Percentiles rank a stretch among this genome's conserved stretches.
These are phyloP conservation scores for Pterocarpus santalinus DNA, from an alignment of 306 rosid species.

Conservation along the genomic window DNA sequence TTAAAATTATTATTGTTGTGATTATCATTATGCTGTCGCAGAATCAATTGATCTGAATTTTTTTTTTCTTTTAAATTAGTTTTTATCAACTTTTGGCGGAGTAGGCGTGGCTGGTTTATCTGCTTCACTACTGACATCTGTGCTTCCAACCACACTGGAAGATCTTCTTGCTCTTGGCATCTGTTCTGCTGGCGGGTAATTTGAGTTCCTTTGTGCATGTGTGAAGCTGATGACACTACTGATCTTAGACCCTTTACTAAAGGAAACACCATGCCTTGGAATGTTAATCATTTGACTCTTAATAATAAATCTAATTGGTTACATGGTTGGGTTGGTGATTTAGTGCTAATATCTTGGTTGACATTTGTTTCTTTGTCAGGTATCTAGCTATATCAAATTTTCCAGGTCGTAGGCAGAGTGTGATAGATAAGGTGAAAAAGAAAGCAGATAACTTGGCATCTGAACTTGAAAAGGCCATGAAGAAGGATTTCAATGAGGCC, in stretches of 20 bases:
- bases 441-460: conserved; percentile 74
- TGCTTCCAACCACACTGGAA: conserved; percentile 82
- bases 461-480: conserved; percentile 91
- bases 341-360: conserved; percentile 15
- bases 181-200: conserved; percentile 98
- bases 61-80: conserved; percentile 53
- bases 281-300: neutral
- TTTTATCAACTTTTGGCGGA: conserved; percentile 85
- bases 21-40: neutral
- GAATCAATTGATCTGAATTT: conserved; percentile 35
- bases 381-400: conserved; percentile 76
- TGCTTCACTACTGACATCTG: conserved; percentile 92
- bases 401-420: conserved; percentile 73
- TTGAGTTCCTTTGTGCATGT: conserved; percentile 20
- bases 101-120: conserved; percentile 95
- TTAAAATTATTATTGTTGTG: neutral
- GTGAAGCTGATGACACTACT: conserved; percentile 7
- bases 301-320: neutral
- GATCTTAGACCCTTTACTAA: conserved; percentile 3
- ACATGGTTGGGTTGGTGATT: conserved; percentile 22
- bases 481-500: conserved; percentile 77
- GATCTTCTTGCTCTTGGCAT: conserved; percentile 99
- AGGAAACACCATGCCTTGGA: neutral
- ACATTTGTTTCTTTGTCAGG: conserved; percentile 54
- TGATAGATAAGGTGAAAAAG: conserved; percentile 77